Base-by-base conservation (phyloP, 108 stramenopile species). In the Mediolabrus comicus region DNA sequence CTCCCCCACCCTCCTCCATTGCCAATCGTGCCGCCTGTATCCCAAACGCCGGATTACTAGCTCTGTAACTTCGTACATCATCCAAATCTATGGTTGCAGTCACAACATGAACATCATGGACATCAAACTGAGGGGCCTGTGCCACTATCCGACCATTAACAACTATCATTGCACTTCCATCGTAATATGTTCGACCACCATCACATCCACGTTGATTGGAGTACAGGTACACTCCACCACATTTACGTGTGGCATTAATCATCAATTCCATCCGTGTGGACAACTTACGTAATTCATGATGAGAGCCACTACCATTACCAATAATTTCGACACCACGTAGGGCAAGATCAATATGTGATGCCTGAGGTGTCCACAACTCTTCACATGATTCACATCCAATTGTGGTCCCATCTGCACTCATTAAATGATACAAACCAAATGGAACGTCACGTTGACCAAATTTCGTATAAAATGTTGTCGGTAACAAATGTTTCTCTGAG, bases 161-260 rank as follows among this genome's bases (percentile, higher is more conserved):
- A 1, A 92, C 94, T 76, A 99, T 97, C 36, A 98, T 77, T 9
- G 97, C 89, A 65, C 94, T 93, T 17, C 99, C 99, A 84, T 99
- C 99, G 71, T 76, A 99, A 68, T 98, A 99, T 10, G 90, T 56
- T 29, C 92, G 82, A 0, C 95, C 95, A 27, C 99, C 99, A 72
- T 98, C 99, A 66, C 98, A 97, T 28, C 99, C 99, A 17, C 96
- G 82, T 78, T 97, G 96, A 67, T 99, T 99, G 59, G 96, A 67
- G 72, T 98, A 99, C 30, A 99, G 67, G 69, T 99, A 99, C n/a
- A 98, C 84, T 0, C 99, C 99, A 7, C 99, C 99, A 76, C 96
- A 93, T 75, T 97, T 98, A 0, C 78, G 84, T 1, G 97, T 98
- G 34, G 96, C 96, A 36, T 69, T 69, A 6, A 87, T 30, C 62